These are phyloP conservation scores for Picea glauca DNA, from an alignment of 75 land plant genomes.

Conservation along the genomic window DNA sequence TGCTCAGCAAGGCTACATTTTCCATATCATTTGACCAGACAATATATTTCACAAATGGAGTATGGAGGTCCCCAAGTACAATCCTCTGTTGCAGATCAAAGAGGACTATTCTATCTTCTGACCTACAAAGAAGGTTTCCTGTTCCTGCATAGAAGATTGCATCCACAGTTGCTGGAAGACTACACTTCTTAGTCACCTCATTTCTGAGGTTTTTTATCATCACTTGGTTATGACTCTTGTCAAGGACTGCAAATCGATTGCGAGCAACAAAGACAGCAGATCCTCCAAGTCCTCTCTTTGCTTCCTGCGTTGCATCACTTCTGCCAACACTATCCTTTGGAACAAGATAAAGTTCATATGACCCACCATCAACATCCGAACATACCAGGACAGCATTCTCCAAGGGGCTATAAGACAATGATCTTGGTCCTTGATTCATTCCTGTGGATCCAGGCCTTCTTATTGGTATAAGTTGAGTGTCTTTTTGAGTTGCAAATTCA, in stretches of 20 bases:
- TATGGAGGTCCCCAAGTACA: conserved; percentile 57
- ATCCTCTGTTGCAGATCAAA: conserved; percentile 75
- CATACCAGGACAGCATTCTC: conserved; percentile 78
- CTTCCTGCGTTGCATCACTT: conserved; percentile 55
- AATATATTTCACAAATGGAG: conserved; percentile 61
- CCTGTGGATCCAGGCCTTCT: conserved; percentile 51
- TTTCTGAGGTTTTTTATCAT: conserved; percentile 56
- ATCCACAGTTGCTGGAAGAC: conserved; percentile 50
- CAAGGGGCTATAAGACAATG: conserved; percentile 68
- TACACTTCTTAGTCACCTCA: conserved; percentile 60
- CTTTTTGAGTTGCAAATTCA: conserved; percentile 62
- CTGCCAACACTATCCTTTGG: conserved; percentile 60
- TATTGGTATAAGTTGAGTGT: conserved; percentile 52
- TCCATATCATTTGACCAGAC: conserved; percentile 85
- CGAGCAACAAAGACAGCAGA: conserved; percentile 76
- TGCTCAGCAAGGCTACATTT: conserved; percentile 65
- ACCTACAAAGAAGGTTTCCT: conserved; percentile 62
- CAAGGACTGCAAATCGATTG: conserved; percentile 64
- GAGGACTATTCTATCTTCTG: conserved; percentile 63
- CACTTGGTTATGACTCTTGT: conserved; percentile 57
- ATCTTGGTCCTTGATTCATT: conserved; percentile 59
- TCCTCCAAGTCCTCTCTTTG: conserved; percentile 65
- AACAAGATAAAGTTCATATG: conserved; percentile 63
- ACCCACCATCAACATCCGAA: conserved; percentile 73
- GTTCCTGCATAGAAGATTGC: conserved; percentile 71